Conservation (phyloP, 371 early-diverging fungal genomes). For the Actinomortierella wolfii region DNA sequence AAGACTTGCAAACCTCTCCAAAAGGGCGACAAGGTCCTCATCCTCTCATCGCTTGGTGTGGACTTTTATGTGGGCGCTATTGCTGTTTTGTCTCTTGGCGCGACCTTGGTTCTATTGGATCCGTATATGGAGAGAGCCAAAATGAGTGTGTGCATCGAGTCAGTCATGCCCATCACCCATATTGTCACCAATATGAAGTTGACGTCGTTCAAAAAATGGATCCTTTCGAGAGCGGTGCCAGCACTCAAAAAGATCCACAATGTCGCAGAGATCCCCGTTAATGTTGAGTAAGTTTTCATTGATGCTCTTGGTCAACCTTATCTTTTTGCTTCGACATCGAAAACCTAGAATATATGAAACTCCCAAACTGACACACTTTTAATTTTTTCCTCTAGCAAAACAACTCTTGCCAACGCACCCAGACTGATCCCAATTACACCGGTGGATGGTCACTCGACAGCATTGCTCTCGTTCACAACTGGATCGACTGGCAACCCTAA, state of each 20-base stretch:
- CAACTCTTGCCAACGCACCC: constrained; percentile 19
- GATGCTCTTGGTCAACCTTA: background rate
- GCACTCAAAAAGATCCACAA: constrained; percentile 42
- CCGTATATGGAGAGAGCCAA: constrained; percentile 46
- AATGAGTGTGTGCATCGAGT: constrained; percentile 47
- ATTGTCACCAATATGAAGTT: constrained; percentile 47
- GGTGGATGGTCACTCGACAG: constrained; percentile 32
- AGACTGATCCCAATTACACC: constrained; percentile 28
- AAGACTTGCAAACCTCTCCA: constrained; percentile 14
- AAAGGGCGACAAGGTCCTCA: constrained; percentile 34
- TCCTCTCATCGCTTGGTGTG: constrained; percentile 40
- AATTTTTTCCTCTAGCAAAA: constrained; percentile 19
- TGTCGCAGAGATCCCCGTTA: constrained; percentile 38
- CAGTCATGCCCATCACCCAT: constrained; percentile 36
- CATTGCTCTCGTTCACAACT: constrained; percentile 44
- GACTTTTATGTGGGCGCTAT: constrained; percentile 45
- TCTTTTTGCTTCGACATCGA: background rate
- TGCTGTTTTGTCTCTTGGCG: constrained; percentile 34
- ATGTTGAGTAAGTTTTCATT: constrained; percentile 31
- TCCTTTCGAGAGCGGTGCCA: constrained; percentile 40
- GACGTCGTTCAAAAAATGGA: constrained; percentile 43
- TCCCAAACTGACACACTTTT: background rate
- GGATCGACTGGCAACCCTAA: constrained; percentile 47
- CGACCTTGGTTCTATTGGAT: constrained; percentile 36
- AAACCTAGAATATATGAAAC: background rate